Base-by-base conservation (phyloP, 108 stramenopile genomes). In the Cyclotella cryptica region DNA sequence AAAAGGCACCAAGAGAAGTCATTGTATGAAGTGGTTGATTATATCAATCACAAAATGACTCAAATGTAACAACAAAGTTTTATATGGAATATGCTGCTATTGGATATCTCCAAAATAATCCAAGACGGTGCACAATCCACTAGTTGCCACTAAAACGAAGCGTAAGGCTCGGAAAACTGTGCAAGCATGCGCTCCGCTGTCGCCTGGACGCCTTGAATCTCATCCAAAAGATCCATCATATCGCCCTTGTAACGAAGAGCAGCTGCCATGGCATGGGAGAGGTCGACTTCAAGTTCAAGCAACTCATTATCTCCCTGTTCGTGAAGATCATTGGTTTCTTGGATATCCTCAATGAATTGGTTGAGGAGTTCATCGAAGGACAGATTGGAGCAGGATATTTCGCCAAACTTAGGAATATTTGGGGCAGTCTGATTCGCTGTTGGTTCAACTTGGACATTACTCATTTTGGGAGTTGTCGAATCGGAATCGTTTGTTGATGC, bases 231-330 rank as follows among this genome's bases (percentile, higher is more conserved):
- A 71, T 81, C 69, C 28, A 74, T 66, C 26, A 79, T 79, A 18
- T 85, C 67, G 35, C 78, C 81, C 66, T 88, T 81, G 55, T 69
- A 66, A 35, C 68, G 80, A 63, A 81, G 74, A 51, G 63, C 53
- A 35, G 62, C 63, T 12, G 80, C 68, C 19, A 75, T 60, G 19
- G 74, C 69, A 81, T 81, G 80, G 44, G 80, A 74, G 18, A 81
- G 69, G 6, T 74, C 80, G 0, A 81, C 80, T 65, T 81, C 80
- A 42, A 81, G 80, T 18, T 64, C 54, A 35, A 81, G 73, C 80
- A 81, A 75, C 27, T 81, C 80, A 21, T 57, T 74, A 41, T 70
- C 67, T 14, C 74, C 69, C 69, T 64, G 60, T n/a, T 75, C 69
- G 45, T 75, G 61, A 57, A 75, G 47, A 65, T 81, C 80, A 10